phyloP scores from a whole-genome alignment of 768 basidiomycete species.

The Gautieria morchelliformis region DNA sequence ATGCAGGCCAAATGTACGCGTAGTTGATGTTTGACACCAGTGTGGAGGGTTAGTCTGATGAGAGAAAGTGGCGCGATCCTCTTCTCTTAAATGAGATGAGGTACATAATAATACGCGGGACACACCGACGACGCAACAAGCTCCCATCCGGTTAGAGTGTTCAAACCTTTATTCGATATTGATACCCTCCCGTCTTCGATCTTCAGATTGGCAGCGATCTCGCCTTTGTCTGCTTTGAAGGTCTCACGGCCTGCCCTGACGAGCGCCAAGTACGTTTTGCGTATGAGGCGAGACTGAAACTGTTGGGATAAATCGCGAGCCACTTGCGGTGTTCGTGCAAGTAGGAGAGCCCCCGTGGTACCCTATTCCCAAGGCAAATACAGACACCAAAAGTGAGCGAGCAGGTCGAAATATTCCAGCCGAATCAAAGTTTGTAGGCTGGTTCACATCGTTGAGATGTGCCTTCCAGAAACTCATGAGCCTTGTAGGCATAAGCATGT shows the following conservation, averaged over 20 bases:
- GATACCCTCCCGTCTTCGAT: slow-evolving; percentile 39
- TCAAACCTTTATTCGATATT: slow-evolving; percentile 20
- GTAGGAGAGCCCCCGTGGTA: slow-evolving; percentile 54
- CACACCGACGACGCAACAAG: slow-evolving; percentile 49
- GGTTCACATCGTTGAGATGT: too few relatives aligned
- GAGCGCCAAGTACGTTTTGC: slow-evolving; percentile 57
- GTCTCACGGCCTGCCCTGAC: slow-evolving; percentile 43
- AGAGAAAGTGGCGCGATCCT: slow-evolving; percentile 38
- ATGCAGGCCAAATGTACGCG: slow-evolving; percentile 51
- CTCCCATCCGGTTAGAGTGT: slow-evolving; percentile 47
- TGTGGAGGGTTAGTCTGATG: slow-evolving; percentile 44
- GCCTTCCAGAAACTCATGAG: too few relatives aligned
- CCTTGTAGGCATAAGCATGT: too few relatives aligned
- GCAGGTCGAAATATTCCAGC: background rate
- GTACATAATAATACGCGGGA: slow-evolving; percentile 2
- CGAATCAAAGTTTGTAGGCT: background rate
- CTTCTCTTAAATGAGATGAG: slow-evolving; percentile 19
- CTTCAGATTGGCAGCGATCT: slow-evolving; percentile 34
- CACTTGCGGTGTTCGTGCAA: slow-evolving; percentile 35
- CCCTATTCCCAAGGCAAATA: slow-evolving; percentile 24
- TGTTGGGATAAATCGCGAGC: slow-evolving; percentile 48
- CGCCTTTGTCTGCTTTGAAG: slow-evolving; percentile 31
- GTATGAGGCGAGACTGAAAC: slow-evolving; percentile 36
- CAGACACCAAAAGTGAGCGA: background rate
- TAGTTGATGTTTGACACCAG: slow-evolving; percentile 64